These are phyloP conservation scores for Antitrichia curtipendula DNA, from an alignment of 225 moss, liverwort and hornwort species.

Conservation along the genomic window DNA sequence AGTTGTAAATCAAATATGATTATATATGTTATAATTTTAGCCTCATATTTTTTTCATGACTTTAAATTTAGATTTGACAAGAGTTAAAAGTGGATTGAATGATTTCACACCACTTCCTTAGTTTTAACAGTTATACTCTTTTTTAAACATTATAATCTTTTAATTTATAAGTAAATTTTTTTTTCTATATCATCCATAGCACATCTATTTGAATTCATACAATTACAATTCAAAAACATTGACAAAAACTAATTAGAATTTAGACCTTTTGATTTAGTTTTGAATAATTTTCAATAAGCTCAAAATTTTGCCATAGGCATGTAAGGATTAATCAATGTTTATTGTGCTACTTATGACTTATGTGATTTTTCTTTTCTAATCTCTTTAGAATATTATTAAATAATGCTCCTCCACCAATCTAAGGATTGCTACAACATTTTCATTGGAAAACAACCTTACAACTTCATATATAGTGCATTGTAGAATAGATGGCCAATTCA, in stretches of 20 bases:
- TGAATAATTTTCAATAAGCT: accelerated
- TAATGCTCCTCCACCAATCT: not conserved
- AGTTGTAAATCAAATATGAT: too few species aligned
- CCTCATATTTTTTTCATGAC: not conserved
- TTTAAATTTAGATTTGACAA: not conserved
- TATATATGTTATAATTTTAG: not conserved
- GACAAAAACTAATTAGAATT: not conserved
- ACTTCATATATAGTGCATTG: accelerated
- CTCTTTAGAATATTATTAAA: not conserved
- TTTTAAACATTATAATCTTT: not conserved
- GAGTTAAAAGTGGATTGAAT: not conserved
- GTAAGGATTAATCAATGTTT: not conserved
- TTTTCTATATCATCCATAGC: not conserved
- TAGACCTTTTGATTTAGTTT: not conserved
- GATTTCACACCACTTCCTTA: not conserved
- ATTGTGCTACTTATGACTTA: not conserved
- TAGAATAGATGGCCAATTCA: not conserved
- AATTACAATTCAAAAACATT: too few species aligned
- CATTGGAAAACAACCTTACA: not conserved
- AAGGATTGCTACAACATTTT: not conserved
- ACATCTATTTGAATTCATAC: not conserved
- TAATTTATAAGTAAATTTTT: not conserved
- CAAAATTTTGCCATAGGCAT: not conserved
- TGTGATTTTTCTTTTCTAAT: not conserved
- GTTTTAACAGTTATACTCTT: accelerated